A percentile compares a stretch with the other conserved stretches of the same genome.
These are phyloP conservation scores for Cicer cuneatum DNA, from an alignment of 306 rosid species.

Conservation along the genomic window DNA sequence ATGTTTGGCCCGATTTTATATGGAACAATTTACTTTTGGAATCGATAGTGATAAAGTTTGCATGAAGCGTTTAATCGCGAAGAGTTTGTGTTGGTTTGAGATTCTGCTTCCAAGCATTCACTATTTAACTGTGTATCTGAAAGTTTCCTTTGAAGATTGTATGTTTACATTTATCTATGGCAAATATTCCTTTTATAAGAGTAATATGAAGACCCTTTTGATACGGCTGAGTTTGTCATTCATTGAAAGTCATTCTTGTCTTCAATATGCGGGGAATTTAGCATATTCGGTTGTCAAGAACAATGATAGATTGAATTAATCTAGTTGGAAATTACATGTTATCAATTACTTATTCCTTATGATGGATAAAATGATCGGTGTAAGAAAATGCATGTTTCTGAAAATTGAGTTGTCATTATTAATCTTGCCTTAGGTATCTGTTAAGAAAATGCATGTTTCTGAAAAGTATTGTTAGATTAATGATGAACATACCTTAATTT, in stretches of 20 bases:
- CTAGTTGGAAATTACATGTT: conserved; percentile 13
- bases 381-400: too few species aligned
- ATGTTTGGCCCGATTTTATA: conserved; percentile 21
- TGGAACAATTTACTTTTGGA: conserved; percentile 9
- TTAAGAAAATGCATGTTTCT: conserved; percentile 26
- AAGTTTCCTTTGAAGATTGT: conserved; percentile 11
- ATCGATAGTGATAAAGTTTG: not conserved
- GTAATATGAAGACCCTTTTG: not conserved
- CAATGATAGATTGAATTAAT: conserved; percentile 31
- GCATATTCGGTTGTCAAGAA: not conserved
- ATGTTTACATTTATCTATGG: not conserved
- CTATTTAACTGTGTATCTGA: conserved; percentile 17
- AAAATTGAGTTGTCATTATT: conserved; percentile 22
- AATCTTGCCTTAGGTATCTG: not conserved
- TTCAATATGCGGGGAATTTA: conserved; percentile 9
- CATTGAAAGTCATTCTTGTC: conserved; percentile 11
- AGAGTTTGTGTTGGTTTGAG: not conserved
- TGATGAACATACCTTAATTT: not conserved
- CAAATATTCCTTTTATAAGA: conserved; percentile 11
- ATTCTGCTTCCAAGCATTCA: conserved; percentile 4
- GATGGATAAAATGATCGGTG: not conserved
- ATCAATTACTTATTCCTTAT: conserved; percentile 17
- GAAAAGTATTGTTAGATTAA: not conserved
- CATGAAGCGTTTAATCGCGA: conserved; percentile 7
- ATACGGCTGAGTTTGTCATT: too few species aligned